phyloP scores from a whole-genome alignment of 2,329 filamentous ascomycete genomes.

The Sarocladium strictum region DNA sequence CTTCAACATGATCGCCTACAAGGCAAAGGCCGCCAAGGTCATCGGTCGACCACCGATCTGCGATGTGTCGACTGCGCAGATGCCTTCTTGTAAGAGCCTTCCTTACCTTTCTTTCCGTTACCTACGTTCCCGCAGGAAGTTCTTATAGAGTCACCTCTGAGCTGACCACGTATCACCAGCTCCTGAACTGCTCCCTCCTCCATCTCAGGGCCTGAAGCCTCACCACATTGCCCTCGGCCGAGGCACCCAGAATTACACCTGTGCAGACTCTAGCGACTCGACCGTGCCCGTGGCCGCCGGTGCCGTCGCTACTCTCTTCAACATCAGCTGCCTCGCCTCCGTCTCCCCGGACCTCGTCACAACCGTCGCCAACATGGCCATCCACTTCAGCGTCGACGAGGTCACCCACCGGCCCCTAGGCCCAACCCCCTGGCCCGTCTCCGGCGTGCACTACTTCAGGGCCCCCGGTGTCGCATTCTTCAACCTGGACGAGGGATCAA shows the following conservation, averaged over 20 bases:
- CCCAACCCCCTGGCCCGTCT: slow-evolving; percentile 56
- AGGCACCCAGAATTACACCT: slow-evolving; percentile 93
- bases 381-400: slow-evolving; percentile 56
- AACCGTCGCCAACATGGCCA: slow-evolving; percentile 59
- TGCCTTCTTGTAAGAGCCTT: slow-evolving; percentile 47
- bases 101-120: too few relatives aligned
- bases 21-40: slow-evolving; percentile 42
- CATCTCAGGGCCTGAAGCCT: slow-evolving; percentile 54
- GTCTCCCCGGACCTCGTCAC: slow-evolving; percentile 61
- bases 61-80: slow-evolving; percentile 45
- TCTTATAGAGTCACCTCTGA: too few relatives aligned
- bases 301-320: slow-evolving; percentile 80
- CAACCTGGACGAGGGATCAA: slow-evolving; percentile 55
- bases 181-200: slow-evolving; percentile 53
- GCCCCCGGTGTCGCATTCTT: slow-evolving; percentile 70
- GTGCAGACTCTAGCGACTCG: slow-evolving; percentile 53
- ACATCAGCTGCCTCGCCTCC: slow-evolving; percentile 73
- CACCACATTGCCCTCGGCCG: slow-evolving; percentile 80
- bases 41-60: slow-evolving; percentile 40
- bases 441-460: slow-evolving; percentile 78
- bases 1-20: slow-evolving; percentile 53
- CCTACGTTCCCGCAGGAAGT: too few relatives aligned
- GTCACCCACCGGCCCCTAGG: slow-evolving; percentile 31
- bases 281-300: slow-evolving; percentile 61
- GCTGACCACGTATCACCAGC: too few relatives aligned